These are phyloP conservation scores for Staphylotrichum tortipilum DNA, from an alignment of 495 filamentous ascomycete genomes.

Conservation along the genomic window DNA sequence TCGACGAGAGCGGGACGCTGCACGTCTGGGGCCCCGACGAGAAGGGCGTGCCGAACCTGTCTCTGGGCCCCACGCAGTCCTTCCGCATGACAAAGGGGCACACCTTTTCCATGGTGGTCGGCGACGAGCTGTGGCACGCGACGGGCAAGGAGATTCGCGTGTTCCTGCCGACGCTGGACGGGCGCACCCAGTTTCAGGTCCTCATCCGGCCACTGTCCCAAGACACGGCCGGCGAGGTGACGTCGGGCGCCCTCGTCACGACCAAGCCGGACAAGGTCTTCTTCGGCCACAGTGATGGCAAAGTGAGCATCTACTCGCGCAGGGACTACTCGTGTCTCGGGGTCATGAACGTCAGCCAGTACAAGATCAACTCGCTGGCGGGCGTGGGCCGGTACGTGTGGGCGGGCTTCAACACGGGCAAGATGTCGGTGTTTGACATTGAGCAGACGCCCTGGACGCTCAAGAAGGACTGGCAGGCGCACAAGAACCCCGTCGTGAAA, in stretches of 20 bases:
- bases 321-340: conserved; percentile 64
- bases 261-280: conserved; percentile 73
- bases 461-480: conserved; percentile 90
- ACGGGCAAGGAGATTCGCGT: conserved; percentile 80
- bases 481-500: conserved; percentile 68
- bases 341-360: conserved; percentile 76
- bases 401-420: conserved; percentile 94
- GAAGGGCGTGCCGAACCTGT: conserved; percentile 62
- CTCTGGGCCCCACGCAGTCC: conserved; percentile 52
- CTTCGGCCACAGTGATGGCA: conserved; percentile 88
- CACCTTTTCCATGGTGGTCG: conserved; percentile 75
- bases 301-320: conserved; percentile 82
- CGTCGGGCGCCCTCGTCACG: conserved; percentile 66
- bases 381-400: conserved; percentile 81
- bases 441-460: conserved; percentile 72
- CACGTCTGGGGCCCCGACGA: conserved; percentile 81
- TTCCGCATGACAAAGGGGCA: conserved; percentile 72
- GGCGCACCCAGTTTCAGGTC: conserved; percentile 58
- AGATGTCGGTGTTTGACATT: conserved; percentile 87
- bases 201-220: conserved; percentile 58
- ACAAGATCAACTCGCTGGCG: conserved; percentile 86
- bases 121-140: conserved; percentile 77
- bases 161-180: conserved; percentile 65
- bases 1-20: conserved; percentile 84
- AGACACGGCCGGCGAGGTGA: conserved; percentile 70